These are phyloP conservation scores for Notholithocarpus densiflorus DNA, from an alignment of 306 rosid genomes.

Conservation along the genomic window DNA sequence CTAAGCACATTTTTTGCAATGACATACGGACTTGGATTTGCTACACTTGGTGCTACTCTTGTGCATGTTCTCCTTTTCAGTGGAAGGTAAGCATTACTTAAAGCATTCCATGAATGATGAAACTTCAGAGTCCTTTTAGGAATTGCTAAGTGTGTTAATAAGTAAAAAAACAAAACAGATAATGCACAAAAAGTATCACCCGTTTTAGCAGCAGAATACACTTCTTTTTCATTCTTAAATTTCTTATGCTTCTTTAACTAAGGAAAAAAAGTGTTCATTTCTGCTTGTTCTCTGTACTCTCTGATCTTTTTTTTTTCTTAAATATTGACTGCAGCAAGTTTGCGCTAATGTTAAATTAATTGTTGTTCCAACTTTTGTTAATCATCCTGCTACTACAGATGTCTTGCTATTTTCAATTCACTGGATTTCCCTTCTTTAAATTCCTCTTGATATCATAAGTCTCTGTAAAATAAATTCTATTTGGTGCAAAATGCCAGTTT, in stretches of 20 bases:
- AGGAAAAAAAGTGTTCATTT: no score
- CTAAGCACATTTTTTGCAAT: conserved; percentile 78
- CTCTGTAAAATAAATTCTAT: neutral
- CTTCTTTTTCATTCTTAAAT: neutral
- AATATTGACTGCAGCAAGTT: no score
- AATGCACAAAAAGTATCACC: neutral
- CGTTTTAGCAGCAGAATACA: neutral
- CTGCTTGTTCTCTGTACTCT: no score
- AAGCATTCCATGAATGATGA: neutral
- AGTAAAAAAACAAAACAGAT: neutral
- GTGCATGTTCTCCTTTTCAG: conserved; percentile 72
- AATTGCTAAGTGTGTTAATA: neutral
- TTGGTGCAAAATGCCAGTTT: neutral
- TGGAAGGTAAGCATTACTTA: conserved; percentile 46
- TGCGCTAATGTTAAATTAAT: no score
- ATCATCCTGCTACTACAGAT: no score
- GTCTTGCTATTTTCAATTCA: no score
- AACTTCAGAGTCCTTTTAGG: neutral
- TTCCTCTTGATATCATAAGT: no score
- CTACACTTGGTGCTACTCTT: conserved; percentile 69
- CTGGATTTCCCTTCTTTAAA: no score
- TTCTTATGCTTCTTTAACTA: neutral
- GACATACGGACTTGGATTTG: conserved; percentile 77
- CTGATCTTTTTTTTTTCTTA: no score
- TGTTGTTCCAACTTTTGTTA: no score